Conservation (phyloP, 768 basidiomycete species). For the Phallus indusiatus region DNA sequence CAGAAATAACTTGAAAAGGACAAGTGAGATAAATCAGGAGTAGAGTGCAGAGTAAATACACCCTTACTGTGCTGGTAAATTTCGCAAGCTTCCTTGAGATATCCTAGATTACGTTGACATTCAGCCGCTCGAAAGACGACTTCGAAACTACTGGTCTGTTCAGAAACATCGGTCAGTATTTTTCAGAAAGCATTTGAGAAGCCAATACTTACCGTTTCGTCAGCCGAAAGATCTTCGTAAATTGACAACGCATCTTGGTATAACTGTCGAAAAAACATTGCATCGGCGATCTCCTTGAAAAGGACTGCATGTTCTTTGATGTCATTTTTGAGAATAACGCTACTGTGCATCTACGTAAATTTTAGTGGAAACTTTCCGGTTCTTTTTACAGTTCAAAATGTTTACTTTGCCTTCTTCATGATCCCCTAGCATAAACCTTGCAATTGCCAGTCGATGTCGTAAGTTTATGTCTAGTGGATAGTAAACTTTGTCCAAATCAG, state of each 20-base stretch:
- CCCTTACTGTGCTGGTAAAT: conserved; percentile 72
- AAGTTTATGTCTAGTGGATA: conserved; percentile 67
- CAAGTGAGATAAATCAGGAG: neutral
- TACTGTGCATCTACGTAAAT: conserved; percentile 58
- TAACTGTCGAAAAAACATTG: conserved; percentile 66
- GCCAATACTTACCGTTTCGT: conserved; percentile 48
- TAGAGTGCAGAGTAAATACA: neutral
- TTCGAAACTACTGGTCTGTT: conserved; percentile 64
- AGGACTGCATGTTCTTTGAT: conserved; percentile 67
- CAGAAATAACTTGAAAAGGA: conserved; percentile 47
- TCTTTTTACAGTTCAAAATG: conserved; percentile 1
- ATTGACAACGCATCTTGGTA: conserved; percentile 73
- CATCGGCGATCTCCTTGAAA: conserved; percentile 79
- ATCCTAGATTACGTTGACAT: conserved; percentile 70
- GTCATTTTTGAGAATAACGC: conserved; percentile 60
- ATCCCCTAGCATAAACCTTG: conserved; percentile 73
- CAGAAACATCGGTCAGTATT: neutral
- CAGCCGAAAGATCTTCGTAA: conserved; percentile 68
- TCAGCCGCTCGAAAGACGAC: conserved; percentile 70
- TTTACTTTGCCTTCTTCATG: conserved; percentile 73
- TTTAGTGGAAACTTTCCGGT: neutral
- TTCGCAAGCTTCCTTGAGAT: conserved; percentile 67
- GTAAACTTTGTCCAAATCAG: conserved; percentile 44
- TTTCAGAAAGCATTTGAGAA: neutral
- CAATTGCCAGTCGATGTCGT: conserved; percentile 73